These are phyloP conservation scores for Globisporangium parvum DNA, from an alignment of 352 stramenopile genomes.

Conservation along the genomic window DNA sequence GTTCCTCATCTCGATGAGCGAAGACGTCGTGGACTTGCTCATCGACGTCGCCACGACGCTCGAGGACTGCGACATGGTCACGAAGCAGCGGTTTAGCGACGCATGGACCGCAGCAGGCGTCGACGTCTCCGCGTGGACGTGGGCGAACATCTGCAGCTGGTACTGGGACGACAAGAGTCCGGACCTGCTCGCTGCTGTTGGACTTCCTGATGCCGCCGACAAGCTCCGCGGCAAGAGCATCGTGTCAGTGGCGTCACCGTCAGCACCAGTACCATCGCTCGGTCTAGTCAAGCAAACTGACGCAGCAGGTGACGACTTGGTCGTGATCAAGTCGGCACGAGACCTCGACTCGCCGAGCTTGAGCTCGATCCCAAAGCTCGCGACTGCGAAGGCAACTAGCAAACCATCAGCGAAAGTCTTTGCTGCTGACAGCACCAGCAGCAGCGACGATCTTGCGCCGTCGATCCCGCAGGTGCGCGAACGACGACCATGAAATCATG, in stretches of 20 bases:
- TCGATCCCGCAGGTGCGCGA: too few species aligned
- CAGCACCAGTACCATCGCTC: background rate
- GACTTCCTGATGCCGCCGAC: conserved; percentile 10
- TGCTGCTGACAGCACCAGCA: background rate
- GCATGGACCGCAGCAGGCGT: conserved; percentile 30
- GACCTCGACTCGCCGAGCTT: too few species aligned
- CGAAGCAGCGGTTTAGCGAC: conserved; percentile 26
- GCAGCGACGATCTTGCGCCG: too few species aligned
- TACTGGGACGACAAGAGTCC: conserved; percentile 41
- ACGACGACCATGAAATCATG: too few species aligned
- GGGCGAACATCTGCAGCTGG: conserved; percentile 39
- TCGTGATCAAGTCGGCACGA: too few species aligned
- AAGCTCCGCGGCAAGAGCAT: background rate
- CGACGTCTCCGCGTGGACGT: conserved; percentile 33
- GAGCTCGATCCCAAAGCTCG: conserved; percentile 24
- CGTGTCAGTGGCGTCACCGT: background rate
- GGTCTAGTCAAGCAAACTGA: conserved; percentile 10
- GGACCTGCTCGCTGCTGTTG: background rate
- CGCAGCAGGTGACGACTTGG: background rate
- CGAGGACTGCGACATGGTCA: conserved; percentile 29
- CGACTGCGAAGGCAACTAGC: background rate
- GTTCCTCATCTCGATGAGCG: conserved; percentile 35
- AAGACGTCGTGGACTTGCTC: conserved; percentile 37
- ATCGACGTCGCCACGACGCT: conserved; percentile 39
- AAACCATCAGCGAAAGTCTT: conserved; percentile 8